Base-by-base conservation (phyloP, 257 asterid species). In the Fraxinus excelsior region DNA sequence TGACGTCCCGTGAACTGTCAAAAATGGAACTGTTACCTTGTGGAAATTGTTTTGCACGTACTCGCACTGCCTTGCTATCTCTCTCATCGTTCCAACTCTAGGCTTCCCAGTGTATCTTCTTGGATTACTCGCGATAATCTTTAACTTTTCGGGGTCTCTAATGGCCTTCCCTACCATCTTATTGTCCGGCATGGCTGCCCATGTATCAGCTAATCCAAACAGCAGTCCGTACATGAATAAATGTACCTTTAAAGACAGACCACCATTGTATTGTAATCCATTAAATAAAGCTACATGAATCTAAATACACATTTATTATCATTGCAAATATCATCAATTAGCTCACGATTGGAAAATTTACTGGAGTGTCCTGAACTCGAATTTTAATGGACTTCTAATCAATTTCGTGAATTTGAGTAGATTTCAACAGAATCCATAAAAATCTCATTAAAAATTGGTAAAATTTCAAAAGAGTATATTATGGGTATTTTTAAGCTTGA, bases 181-280 rank as follows among this genome's bases (percentile, higher is more conserved):
- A 80, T 93, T 95, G 83, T 95, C 99, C 2, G 99, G 99, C 98
- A 95, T 86, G 8, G 93, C 85, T 3, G 99, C 98, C 99, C 99
- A 95, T 5, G 98, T 95, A 71, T 95, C 99, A 1, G 99, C 99
- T 12, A 93, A 23, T 7, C 99, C 99, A 32, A 95, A 93, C 42
- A 93, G 87, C 77, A 95, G 72, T 10, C 99, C 99, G 2, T 89
- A 95, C 89, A 87, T 16, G 87, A 91, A 89, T 67, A 93, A 73
- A 23, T 88, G 96, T 46, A 89, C 88, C 98, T 95, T 68, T 76
- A 80, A 9, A 76, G 40, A 70, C n/a, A 25, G 62, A 40, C 70
- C 19, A 21, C 37, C 11, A 56, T 53, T 28, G 25, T 35, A 70
- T 28, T 51, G 21, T 51, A 51, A 19, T 51, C 62, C 23, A 29